These are phyloP conservation scores for Geranium incanum DNA, from an alignment of 441 rosid genomes.

Conservation along the genomic window DNA sequence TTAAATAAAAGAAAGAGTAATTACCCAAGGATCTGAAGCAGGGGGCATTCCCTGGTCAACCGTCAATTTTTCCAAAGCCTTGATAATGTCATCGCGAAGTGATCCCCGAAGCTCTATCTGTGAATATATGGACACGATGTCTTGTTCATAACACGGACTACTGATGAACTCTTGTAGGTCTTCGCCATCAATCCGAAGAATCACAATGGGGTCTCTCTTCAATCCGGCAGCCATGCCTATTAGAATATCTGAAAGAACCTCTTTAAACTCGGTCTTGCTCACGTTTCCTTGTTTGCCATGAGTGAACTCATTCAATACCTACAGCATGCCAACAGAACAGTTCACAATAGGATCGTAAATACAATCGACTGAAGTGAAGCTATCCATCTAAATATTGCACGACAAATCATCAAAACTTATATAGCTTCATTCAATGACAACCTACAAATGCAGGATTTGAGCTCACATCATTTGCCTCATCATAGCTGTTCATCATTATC, in stretches of 20 bases:
- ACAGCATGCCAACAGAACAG: neutral
- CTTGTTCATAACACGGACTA: slow-evolving; percentile 59
- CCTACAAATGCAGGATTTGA: neutral
- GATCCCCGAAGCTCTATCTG: slow-evolving; percentile 39
- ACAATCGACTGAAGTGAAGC: neutral
- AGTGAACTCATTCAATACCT: slow-evolving; percentile 82
- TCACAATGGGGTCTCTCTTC: slow-evolving; percentile 87
- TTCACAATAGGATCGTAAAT: neutral
- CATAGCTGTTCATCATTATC: neutral
- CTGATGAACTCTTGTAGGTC: slow-evolving; percentile 72
- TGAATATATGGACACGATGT: slow-evolving; percentile 50
- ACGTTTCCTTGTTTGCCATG: slow-evolving; percentile 72
- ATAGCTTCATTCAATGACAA: neutral
- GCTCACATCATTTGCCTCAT: neutral
- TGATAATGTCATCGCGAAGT: slow-evolving; percentile 38
- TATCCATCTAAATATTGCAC: neutral
- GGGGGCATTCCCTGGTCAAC: slow-evolving; percentile 94
- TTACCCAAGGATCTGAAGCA: slow-evolving; percentile 75
- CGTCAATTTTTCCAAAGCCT: slow-evolving; percentile 58
- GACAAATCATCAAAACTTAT: neutral
- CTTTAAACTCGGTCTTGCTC: slow-evolving; percentile 73
- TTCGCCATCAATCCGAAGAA: slow-evolving; percentile 94
- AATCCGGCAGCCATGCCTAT: slow-evolving; percentile 95
- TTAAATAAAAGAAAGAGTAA: neutral
- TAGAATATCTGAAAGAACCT: slow-evolving; percentile 75